phyloP scores from a whole-genome alignment of 2,329 filamentous ascomycete species.

The Chrysoporthe austroafricana region DNA sequence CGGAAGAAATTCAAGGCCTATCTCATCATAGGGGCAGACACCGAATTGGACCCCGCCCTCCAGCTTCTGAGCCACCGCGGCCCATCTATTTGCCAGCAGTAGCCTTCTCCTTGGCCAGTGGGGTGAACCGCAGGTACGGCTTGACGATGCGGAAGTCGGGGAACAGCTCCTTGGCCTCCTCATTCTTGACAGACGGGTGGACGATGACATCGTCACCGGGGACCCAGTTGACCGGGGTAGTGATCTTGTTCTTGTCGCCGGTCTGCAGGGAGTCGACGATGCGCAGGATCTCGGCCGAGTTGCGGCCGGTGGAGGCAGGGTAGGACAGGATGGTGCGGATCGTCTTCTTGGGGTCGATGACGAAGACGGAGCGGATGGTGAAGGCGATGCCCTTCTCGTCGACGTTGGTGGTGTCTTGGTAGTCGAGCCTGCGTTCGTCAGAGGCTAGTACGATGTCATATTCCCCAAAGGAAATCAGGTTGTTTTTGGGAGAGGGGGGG shows the following conservation, averaged over 20 bases:
- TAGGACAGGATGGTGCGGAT: constrained; percentile 92
- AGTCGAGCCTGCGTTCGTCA: constrained; percentile 62
- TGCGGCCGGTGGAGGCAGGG: constrained; percentile 86
- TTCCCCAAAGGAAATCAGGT: no score
- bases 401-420: constrained; percentile 81
- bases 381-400: constrained; percentile 84
- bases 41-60: not conserved
- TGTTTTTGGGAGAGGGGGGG: no score
- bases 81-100: constrained; percentile 37
- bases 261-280: constrained; percentile 80
- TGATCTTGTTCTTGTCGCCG: constrained; percentile 85
- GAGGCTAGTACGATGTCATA: no score
- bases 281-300: constrained; percentile 77
- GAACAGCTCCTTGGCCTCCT: constrained; percentile 87
- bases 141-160: constrained; percentile 72
- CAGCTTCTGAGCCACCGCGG: not conserved
- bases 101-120: constrained; percentile 60
- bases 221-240: constrained; percentile 89
- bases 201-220: constrained; percentile 92
- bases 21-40: no score
- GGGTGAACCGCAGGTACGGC: constrained; percentile 76
- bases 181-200: constrained; percentile 78
- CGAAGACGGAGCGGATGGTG: constrained; percentile 92
- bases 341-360: constrained; percentile 93
- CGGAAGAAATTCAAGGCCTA: no score